A percentile compares a stretch with the other conserved stretches of the same genome.
Evolutionary conservation across 2,329 filamentous ascomycete genomes (phyloP).

Genomic region (Nigrospora osmanthi): DNA sequence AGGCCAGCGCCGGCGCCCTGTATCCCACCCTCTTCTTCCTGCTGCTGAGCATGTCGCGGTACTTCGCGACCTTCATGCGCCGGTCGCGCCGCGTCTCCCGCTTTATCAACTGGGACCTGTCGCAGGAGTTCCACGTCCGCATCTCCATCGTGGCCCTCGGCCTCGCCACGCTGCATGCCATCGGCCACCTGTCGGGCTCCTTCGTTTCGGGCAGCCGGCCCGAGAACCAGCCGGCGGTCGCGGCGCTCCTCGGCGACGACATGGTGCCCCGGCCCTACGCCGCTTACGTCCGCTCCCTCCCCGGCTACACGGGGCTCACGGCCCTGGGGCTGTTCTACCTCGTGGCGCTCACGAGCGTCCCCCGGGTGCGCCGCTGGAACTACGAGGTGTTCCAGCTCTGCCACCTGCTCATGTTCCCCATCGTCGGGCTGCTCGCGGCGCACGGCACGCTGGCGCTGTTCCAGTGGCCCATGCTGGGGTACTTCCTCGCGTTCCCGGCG

Average conservation of each 20-base stretch:
- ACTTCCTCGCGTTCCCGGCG: conserved; percentile 45
- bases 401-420: conserved; percentile 50
- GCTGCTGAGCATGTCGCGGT: conserved; percentile 49
- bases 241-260: conserved; percentile 32
- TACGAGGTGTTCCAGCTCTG: conserved; percentile 51
- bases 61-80: conserved; percentile 43
- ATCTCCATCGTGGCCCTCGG: conserved; percentile 41
- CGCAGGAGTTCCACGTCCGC: conserved; percentile 46
- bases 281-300: conserved; percentile 35
- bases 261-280: conserved; percentile 34
- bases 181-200: conserved; percentile 44
- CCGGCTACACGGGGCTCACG: conserved; percentile 42
- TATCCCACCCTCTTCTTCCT: conserved; percentile 53
- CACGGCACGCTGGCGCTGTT: conserved; percentile 43
- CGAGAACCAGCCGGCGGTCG: conserved; percentile 34
- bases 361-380: conserved; percentile 39
- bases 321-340: conserved; percentile 41
- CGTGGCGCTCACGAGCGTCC: conserved; percentile 39
- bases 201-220: conserved; percentile 41
- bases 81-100: conserved; percentile 42
- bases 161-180: conserved; percentile 43
- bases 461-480: conserved; percentile 49
- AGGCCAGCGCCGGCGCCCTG: conserved; percentile 44
- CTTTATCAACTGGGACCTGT: conserved; percentile 50
- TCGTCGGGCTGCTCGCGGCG: conserved; percentile 46